Percentiles rank a stretch among this genome's conserved stretches.
Conservation (phyloP, 129 eudicot genomes). For the Flaveria bidentis region DNA sequence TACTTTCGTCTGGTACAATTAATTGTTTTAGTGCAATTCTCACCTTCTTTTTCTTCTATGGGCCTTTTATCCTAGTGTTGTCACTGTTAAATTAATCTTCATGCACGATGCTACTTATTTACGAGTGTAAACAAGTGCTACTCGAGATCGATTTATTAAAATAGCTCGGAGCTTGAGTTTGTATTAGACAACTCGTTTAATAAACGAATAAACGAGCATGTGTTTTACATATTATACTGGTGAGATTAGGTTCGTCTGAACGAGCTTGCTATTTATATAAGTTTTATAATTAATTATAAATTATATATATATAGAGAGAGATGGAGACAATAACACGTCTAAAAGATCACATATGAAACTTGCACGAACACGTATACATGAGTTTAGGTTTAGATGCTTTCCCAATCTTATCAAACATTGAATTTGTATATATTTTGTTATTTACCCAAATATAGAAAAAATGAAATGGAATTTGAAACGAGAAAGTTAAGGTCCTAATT, state of each 20-base stretch:
- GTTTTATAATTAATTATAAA: no score
- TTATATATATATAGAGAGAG: no score
- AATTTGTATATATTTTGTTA: neutral
- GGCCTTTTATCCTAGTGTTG: neutral
- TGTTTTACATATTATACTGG: no score
- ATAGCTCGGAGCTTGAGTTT: no score
- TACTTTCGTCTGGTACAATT: neutral
- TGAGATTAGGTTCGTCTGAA: no score
- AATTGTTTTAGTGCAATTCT: neutral
- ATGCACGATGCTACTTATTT: neutral
- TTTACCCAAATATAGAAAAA: neutral
- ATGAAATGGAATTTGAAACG: conserved; percentile 15
- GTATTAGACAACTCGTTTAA: no score
- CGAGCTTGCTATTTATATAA: no score
- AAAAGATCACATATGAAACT: conserved; percentile 15
- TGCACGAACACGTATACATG: conserved; percentile 19
- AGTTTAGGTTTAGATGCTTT: neutral
- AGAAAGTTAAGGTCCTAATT: conserved; percentile 21
- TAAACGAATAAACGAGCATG: no score
- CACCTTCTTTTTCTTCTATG: neutral
- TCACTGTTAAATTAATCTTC: conserved; percentile 8
- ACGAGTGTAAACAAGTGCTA: no score
- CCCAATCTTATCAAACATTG: conserved; percentile 2
- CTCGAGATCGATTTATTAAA: no score
- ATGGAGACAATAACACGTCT: no score